phyloP scores from a whole-genome alignment of 441 rosid species.

The Capsella rubella region DNA sequence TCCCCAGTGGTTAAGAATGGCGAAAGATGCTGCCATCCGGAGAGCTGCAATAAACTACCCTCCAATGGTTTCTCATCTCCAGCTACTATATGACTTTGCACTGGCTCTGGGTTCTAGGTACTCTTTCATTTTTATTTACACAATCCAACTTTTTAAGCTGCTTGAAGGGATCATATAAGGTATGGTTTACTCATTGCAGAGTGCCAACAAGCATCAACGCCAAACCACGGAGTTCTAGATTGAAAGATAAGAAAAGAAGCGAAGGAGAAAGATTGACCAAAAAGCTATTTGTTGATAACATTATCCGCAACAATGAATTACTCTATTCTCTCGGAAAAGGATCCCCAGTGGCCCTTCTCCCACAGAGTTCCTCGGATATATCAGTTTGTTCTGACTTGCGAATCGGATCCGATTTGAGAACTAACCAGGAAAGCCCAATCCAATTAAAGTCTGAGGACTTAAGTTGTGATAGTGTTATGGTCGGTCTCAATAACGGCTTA shows the following conservation, averaged over 20 bases:
- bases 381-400: conserved; percentile 78
- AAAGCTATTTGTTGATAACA: conserved; percentile 76
- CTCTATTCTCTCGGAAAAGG: conserved; percentile 86
- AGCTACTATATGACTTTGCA: conserved; percentile 96
- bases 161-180: conserved; percentile 26
- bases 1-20: conserved; percentile 91
- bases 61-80: conserved; percentile 99
- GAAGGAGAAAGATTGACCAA: conserved; percentile 91
- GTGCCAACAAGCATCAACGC: conserved; percentile 55
- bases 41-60: conserved; percentile 96
- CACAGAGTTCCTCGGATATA: conserved; percentile 75
- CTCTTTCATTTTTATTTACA: conserved; percentile 3
- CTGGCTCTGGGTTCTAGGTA: conserved; percentile 86
- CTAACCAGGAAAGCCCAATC: conserved; percentile 50
- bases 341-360: conserved; percentile 78
- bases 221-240: conserved; percentile 93
- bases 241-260: conserved; percentile 88
- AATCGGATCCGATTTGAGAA: conserved; percentile 69
- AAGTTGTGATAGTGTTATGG: conserved; percentile 47
- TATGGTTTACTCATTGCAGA: conserved; percentile 56
- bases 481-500: conserved; percentile 47
- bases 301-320: conserved; percentile 69
- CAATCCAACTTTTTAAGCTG: not conserved
- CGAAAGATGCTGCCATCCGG: conserved; percentile 94
- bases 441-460: conserved; percentile 52